Base-by-base conservation (phyloP, 2,329 filamentous ascomycete species). In the Raffaelea albimanens region DNA sequence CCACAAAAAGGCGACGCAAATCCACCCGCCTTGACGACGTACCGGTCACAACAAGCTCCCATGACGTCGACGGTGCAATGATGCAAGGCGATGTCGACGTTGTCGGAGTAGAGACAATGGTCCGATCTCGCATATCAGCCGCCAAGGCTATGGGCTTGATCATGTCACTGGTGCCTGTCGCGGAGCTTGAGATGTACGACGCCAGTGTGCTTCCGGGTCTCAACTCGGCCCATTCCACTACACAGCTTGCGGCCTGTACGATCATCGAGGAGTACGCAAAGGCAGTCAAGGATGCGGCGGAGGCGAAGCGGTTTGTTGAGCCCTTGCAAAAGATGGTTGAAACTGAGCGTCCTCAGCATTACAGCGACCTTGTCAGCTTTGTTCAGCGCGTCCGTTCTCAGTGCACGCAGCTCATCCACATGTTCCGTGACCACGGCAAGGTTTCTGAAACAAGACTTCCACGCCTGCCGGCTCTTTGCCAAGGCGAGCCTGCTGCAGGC, bases 41-140 rank as follows among this genome's bases (percentile, higher is more conserved):
- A 9, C 69, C 76, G 1, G 68, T 77, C 1, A 67, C 76, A 4
- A 76, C 70, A n/a, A 70, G 85, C n/a, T 79, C 85, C 1, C 93
- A 98, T 64, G 95, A 98, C 63, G 88, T 98, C 18, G 93, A 98
- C 62, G 93, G 90, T 10, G 90, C 95, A 56, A 96, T 98, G 84
- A 89, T 98, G 71, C 87, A 91, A 61, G 93, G 94, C 45, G 94
- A 98, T 58, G 83, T 97, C 42, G 94, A 98, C 60, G 73, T 98
- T 39, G 90, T 98, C 22, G 90, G 93, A 29, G 78, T 85, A 58
- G 93, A 98, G 51, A 83, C 83, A 7, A 79, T 98, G 63, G 80
- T 97, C 44, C 82, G 91, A 52, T 95, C 90, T 8, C 86, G 91
- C 55, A 83, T 94, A n/a, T 85, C 81, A 50, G 87, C 90, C 13